Percentiles rank a stretch among this genome's conserved stretches.
Evolutionary conservation across 805 yeast genomes (phyloP).

Genomic region (Wickerhamiella azymoides): DNA sequence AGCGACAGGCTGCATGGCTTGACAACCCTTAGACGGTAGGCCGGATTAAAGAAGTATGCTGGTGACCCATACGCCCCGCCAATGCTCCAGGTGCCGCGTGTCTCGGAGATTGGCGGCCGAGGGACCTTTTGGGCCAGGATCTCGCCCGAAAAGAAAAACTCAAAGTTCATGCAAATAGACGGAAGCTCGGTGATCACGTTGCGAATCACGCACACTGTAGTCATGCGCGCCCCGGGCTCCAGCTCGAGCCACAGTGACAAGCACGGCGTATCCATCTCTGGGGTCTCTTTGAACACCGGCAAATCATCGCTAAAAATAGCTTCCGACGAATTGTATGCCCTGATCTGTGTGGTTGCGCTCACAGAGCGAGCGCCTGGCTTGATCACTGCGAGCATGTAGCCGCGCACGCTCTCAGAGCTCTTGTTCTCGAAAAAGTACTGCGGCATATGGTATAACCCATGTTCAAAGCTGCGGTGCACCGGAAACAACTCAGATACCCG

Average conservation of each 20-base stretch:
- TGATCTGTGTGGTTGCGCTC: neutral
- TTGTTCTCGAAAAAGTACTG: neutral
- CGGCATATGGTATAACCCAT: neutral
- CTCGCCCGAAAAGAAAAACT: neutral
- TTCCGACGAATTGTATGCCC: neutral
- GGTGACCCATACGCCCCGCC: neutral
- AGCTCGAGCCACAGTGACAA: neutral
- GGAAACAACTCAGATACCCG: neutral
- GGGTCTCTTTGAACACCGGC: neutral
- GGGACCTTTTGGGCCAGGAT: neutral
- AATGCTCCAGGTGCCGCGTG: neutral
- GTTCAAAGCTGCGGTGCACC: neutral
- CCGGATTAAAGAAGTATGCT: neutral
- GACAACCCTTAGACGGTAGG: neutral
- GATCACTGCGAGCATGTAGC: neutral
- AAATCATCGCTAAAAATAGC: neutral
- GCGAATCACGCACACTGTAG: neutral
- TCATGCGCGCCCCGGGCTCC: neutral
- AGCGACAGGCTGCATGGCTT: neutral
- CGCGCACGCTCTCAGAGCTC: neutral
- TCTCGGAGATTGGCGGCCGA: neutral
- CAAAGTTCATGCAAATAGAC: neutral
- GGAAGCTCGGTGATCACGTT: neutral
- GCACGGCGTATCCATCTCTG: slow-evolving; percentile 3
- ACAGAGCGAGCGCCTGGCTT: neutral